Evolutionary conservation across 192 early-diverging fungal species (phyloP).

Genomic region (Endogone sp.): DNA sequence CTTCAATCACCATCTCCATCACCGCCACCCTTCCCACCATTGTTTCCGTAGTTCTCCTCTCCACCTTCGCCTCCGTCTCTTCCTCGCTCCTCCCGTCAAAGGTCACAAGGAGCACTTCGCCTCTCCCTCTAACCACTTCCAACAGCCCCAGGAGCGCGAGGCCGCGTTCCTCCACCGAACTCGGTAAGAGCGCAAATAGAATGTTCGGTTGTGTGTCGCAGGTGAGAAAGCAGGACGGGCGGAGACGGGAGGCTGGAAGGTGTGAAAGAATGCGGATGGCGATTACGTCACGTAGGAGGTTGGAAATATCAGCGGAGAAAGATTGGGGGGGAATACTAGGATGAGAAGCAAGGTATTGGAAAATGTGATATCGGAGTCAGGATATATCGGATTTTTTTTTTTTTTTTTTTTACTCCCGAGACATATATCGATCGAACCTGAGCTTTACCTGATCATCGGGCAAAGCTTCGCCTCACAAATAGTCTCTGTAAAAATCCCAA

Average conservation of each 20-base stretch:
- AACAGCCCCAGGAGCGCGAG: not conserved
- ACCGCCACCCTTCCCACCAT: not conserved
- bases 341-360: too few relatives aligned
- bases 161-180: not conserved
- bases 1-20: not conserved
- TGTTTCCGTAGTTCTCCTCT: too few relatives aligned
- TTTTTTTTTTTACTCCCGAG: too few relatives aligned
- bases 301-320: not conserved
- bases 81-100: not conserved
- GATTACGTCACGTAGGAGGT: not conserved
- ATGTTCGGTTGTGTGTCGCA: not conserved
- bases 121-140: not conserved
- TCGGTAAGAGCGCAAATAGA: not conserved
- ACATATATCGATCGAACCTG: too few relatives aligned
- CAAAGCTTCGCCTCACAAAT: not conserved
- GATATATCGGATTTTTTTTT: too few relatives aligned
- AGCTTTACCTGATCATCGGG: not conserved
- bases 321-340: not conserved
- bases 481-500: not conserved
- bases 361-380: too few relatives aligned
- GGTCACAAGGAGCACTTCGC: not conserved
- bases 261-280: not conserved
- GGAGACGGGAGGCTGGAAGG: not conserved
- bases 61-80: not conserved
- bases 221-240: not conserved